Percentiles rank a stretch among this genome's conserved stretches.
These are phyloP conservation scores for Aspergillus versicolor DNA, from an alignment of 2,329 filamentous ascomycete genomes.

Conservation along the genomic window DNA sequence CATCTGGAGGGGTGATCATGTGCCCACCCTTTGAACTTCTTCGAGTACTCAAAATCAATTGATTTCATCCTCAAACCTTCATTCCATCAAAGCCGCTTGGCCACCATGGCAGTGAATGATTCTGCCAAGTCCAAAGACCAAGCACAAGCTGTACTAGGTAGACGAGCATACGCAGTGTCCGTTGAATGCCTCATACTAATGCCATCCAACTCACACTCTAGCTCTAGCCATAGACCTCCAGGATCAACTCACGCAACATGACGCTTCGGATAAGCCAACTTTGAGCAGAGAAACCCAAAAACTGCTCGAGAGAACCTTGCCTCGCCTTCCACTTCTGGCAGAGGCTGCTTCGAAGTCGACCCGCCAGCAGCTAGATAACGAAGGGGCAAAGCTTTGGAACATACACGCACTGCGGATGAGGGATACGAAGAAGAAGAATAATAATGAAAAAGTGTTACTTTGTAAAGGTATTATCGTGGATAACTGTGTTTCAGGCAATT, in stretches of 20 bases:
- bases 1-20: slow-evolving; percentile 1
- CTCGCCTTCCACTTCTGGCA: slow-evolving; percentile 13
- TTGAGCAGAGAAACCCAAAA: slow-evolving; percentile 1
- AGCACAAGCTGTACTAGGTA: slow-evolving; percentile 14
- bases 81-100: background rate
- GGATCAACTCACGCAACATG: slow-evolving; percentile 4
- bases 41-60: background rate
- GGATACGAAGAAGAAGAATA: background rate
- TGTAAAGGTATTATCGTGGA: slow-evolving; percentile 19
- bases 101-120: background rate
- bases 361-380: slow-evolving; percentile 27
- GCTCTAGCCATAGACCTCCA: slow-evolving; percentile 25
- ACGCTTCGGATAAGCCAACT: background rate
- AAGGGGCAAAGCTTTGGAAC: slow-evolving; percentile 42
- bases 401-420: slow-evolving; percentile 24
- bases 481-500: background rate
- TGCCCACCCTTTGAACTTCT: background rate
- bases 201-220: slow-evolving; percentile 8
- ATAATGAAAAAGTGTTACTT: slow-evolving; percentile 10
- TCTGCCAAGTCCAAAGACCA: background rate
- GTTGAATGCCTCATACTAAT: background rate
- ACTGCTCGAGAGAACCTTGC: slow-evolving; percentile 20
- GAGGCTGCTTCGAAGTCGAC: slow-evolving; percentile 3
- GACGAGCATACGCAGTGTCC: background rate
- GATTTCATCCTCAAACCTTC: background rate